Conservation (phyloP, 2,329 filamentous ascomycete genomes). For the Bipolaris bicolor region DNA sequence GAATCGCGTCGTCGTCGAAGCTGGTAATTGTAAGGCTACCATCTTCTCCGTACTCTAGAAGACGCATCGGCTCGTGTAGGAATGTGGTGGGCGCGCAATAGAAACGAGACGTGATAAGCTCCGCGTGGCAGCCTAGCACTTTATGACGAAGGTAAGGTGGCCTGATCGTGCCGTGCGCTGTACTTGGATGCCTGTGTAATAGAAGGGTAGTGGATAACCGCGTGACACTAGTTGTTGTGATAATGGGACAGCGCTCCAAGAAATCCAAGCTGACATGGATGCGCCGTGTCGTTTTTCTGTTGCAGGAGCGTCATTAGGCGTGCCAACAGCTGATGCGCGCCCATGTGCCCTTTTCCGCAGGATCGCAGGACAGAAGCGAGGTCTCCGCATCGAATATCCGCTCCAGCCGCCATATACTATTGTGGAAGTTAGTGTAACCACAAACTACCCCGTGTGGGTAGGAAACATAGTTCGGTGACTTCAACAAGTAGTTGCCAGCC, state of each 20-base stretch:
- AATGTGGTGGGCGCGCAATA: constrained; percentile 2
- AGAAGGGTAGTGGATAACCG: not conserved
- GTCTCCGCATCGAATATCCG: not conserved
- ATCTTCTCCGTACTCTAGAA: constrained; percentile 14
- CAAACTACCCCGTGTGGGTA: too few relatives aligned
- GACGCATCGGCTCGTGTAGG: constrained; percentile 16
- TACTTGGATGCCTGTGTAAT: not conserved
- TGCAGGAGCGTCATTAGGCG: not conserved
- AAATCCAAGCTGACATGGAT: not conserved
- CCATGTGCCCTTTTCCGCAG: not conserved
- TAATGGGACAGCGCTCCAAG: not conserved
- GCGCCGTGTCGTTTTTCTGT: not conserved
- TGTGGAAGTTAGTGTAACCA: too few relatives aligned
- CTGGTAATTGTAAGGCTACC: constrained; percentile 9
- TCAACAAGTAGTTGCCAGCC: too few relatives aligned
- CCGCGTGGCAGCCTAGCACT: constrained; percentile 8
- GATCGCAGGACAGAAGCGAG: not conserved
- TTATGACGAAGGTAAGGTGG: not conserved
- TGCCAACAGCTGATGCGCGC: not conserved
- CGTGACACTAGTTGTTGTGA: not conserved
- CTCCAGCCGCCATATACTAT: not conserved
- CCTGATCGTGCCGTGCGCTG: not conserved
- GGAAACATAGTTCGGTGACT: too few relatives aligned
- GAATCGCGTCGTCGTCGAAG: constrained; percentile 2
- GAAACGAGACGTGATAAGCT: constrained; percentile 5